phyloP scores from a whole-genome alignment of 441 rosid species.

The Gossypium schwendimanii region DNA sequence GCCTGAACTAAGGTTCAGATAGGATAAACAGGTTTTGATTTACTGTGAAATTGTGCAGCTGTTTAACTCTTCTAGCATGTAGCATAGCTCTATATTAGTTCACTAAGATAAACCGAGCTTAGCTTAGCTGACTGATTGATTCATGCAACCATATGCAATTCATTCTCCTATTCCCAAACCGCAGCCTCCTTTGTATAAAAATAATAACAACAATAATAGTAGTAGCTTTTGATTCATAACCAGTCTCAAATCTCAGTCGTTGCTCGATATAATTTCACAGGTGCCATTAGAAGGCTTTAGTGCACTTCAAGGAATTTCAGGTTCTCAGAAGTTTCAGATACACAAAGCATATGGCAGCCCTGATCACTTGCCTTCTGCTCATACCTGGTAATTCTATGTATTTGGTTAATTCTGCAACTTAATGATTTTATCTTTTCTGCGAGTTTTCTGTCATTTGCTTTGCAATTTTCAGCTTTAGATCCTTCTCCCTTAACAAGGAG shows the following conservation, averaged over 20 bases:
- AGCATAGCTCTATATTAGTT: not conserved
- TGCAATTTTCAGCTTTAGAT: not conserved
- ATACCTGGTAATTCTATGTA: slow-evolving; percentile 58
- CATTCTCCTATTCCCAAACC: not conserved
- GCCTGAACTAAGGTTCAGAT: not conserved
- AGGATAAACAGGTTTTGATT: not conserved
- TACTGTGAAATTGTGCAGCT: not conserved
- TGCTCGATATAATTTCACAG: slow-evolving; percentile 26
- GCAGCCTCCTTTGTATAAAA: not conserved
- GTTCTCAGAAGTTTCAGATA: slow-evolving; percentile 91
- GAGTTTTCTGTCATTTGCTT: not conserved
- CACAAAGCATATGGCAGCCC: slow-evolving; percentile 95
- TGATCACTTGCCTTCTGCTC: slow-evolving; percentile 91
- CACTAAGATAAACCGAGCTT: not conserved
- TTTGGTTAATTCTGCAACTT: not conserved
- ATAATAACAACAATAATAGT: not conserved
- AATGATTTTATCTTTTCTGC: too few species aligned
- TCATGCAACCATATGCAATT: not conserved
- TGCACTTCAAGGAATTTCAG: slow-evolving; percentile 95
- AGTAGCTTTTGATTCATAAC: not conserved
- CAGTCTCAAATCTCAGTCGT: not conserved
- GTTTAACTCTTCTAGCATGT: not conserved
- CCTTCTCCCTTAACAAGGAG: not conserved
- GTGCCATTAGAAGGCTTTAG: slow-evolving; percentile 95
- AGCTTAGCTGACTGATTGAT: not conserved